Base-by-base conservation (phyloP, 495 filamentous ascomycete genomes). In the Penicillium desertorum region DNA sequence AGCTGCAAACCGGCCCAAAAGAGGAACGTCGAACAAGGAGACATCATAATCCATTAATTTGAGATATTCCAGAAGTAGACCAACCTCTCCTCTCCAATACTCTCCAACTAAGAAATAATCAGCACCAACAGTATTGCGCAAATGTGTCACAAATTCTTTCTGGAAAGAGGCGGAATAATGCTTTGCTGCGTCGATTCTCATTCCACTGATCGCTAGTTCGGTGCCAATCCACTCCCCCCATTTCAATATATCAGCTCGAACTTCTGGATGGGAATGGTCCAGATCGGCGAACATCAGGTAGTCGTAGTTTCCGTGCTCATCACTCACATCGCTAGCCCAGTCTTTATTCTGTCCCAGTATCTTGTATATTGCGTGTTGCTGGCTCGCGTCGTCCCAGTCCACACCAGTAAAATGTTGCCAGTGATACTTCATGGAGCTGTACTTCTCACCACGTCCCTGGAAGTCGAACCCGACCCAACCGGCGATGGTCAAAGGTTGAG, bases 381-480 rank as follows among this genome's bases (percentile, higher is more conserved):
- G 67, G 41, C 78, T 83, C 8, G 61, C 62, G 5, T 82, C 76
- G 58, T 91, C 82, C 73, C 78, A 90, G 62, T 91, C 88, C 9
- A 84, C 83, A 14, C 84, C 86, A 42, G 71, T 85, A 72, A 90
- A 91, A 64, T 90, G 85, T 50, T 82, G 72, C 80, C 83, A 84
- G 61, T 83, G 78, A 64, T 88, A 90, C 56, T 84, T 86, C 68
- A 82, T 71, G 7, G 66, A 55, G 46, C 83, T 86, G 65, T 90
- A 85, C 61, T 75, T 78, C 22, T 77, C 78, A 6, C 75, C 76
- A 11, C 88, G 78, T 8, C 83, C 85, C 0, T 80, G 72, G 66
- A 90, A 92, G 55, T 85, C 76, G 61, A 83, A 91, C 0, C 83
- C 80, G 0, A 88, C 76, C 86, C 87, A 90, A 2, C 80, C 85